Base-by-base conservation (phyloP, 2,329 filamentous ascomycete species). In the Epichloe sibirici region DNA sequence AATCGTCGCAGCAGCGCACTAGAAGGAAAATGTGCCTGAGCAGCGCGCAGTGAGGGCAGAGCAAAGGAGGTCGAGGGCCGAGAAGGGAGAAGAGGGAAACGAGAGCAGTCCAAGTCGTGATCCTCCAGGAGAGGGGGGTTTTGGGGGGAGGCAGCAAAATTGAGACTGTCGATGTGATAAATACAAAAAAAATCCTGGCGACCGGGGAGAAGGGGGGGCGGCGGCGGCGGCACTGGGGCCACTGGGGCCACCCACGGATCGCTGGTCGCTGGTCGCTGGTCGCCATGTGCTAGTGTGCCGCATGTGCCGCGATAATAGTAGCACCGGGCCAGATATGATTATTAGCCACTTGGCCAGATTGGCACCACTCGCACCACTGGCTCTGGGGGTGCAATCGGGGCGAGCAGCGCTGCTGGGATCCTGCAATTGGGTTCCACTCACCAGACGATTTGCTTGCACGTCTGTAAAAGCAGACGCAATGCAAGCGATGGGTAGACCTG, bases 21-120 rank as follows among this genome's bases (percentile, higher is more conserved):
- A 48, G 51, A 52, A 35, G 57, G 49, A 51, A 43, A 45, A 52
- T 49, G 43, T 44, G 21, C 37, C 42, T 23, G 42, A 5, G 21
- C n/a, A 21, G 23, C 42, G 42, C 48, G 53, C 55, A 53, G 45
- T 45, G 48, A 50, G 4, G 51, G 54, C 47, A 45, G 38, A 53
- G 52, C 31, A 54, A 46, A 34, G 46, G 45, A 48, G 53, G 50
- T 56, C 45, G 48, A 53, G 43, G 45, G 53, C 49, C 42, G 48
- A 54, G 52, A 52, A 51, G 55, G 53, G 53, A 53, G 54, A 51
- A 53, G 53, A 53, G 51, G 52, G 52, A 13, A 47, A 37, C 28
- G 42, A 34, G 39, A 34, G 35, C 42, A 15, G 48, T 50, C 48
- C 48, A 44, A 31, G 42, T 21, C 35, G 49, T 45, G 49, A 39